Percentiles rank a stretch among this genome's conserved stretches.
Evolutionary conservation across 257 asterid species (phyloP).

Genomic region (Parsonsia alboflavescens): DNA sequence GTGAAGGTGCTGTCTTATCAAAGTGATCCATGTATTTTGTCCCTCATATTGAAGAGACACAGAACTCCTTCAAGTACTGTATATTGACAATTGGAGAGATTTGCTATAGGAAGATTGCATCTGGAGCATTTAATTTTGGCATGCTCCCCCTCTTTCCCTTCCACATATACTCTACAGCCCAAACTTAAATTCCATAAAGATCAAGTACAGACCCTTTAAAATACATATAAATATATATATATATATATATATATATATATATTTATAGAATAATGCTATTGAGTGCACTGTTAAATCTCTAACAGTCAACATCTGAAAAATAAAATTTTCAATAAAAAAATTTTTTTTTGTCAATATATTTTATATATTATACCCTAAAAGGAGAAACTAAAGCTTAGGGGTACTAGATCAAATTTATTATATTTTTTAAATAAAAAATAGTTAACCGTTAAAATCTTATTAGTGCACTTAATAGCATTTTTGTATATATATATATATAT

Average conservation of each 20-base stretch:
- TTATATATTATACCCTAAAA: no score
- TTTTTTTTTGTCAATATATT: no score
- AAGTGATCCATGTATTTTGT: not conserved
- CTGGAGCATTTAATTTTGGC: slow-evolving; percentile 57
- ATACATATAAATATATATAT: not conserved
- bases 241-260: not conserved
- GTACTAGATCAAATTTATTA: no score
- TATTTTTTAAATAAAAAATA: no score
- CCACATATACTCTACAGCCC: slow-evolving; percentile 22
- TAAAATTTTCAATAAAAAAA: no score
- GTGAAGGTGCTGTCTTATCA: not conserved
- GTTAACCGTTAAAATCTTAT: no score
- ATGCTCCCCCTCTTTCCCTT: slow-evolving; percentile 78
- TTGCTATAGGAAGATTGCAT: slow-evolving; percentile 72
- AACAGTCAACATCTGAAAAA: no score
- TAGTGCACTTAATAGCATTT: no score
- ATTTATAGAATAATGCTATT: not conserved
- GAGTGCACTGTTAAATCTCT: no score
- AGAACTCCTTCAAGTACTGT: slow-evolving; percentile 39
- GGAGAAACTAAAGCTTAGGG: no score
- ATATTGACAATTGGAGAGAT: slow-evolving; percentile 32
- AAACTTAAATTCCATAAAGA: not conserved
- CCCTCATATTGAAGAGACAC: slow-evolving; percentile 29
- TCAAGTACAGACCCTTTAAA: not conserved
- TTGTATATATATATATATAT: not conserved